phyloP scores from a whole-genome alignment of 345 rosid species.

The Brassica carinata region DNA sequence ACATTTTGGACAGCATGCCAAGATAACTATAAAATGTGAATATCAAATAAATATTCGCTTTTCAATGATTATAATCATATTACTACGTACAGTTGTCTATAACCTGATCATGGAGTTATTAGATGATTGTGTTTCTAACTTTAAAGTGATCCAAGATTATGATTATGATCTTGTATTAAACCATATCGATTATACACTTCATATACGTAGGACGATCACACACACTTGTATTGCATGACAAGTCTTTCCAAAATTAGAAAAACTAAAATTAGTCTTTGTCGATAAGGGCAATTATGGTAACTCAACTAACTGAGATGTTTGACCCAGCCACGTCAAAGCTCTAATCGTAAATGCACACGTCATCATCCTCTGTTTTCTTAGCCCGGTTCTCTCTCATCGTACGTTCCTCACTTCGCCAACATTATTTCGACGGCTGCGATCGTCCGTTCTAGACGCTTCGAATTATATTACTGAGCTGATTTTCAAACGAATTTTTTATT shows the following conservation, averaged over 20 bases:
- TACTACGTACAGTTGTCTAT: background rate
- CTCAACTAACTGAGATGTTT: constrained; percentile 33
- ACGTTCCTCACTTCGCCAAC: constrained; percentile 40
- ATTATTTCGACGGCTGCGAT: constrained; percentile 44
- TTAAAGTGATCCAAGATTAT: background rate
- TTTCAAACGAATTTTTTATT: background rate
- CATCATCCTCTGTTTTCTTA: constrained; percentile 22
- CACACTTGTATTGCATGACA: background rate
- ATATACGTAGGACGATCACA: background rate
- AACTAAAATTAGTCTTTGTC: background rate
- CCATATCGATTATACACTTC: background rate
- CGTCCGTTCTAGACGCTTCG: constrained; percentile 63
- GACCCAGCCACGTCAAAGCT: constrained; percentile 50
- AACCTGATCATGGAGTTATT: background rate
- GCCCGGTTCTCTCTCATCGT: constrained; percentile 26
- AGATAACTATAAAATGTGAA: background rate
- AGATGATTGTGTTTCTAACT: background rate
- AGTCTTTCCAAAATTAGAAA: constrained; percentile 21
- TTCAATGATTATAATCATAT: background rate
- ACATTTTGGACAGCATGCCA: background rate
- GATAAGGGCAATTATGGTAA: constrained; percentile 20
- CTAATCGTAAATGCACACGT: constrained; percentile 59
- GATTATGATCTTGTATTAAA: constrained; percentile 6
- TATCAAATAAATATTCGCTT: background rate
- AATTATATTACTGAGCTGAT: background rate